Evolutionary conservation across 2,329 filamentous ascomycete genomes (phyloP), one percentile per base, ranked within the genome.

Genomic region (Exophiala sp.): DNA sequence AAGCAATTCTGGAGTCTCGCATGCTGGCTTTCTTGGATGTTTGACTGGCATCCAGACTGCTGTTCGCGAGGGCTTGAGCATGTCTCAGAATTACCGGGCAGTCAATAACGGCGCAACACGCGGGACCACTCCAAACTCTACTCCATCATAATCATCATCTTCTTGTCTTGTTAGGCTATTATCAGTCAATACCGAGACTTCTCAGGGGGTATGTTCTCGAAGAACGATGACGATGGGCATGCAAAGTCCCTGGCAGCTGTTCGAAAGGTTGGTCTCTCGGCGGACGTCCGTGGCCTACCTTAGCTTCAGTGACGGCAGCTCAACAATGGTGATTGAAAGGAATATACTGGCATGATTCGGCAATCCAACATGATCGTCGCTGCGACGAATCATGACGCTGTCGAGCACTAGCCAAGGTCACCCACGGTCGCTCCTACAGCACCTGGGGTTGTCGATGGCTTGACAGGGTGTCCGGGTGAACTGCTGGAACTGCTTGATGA

Each of bases 221-320:
- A 52, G 10, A 39, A 49, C 24, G 39, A 50, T 18, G 44, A 41
- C 27, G 22, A 42, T 2, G 23, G 29, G 13, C 39, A 53, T n/a
- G 40, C 54, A 16, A 52, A 46, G 27, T 45, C 50, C 9, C 53
- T 64, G 8, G 55, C 59, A 2, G 47, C 50, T 53, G 5, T 24
- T 48, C 2, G 52, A 48, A 21, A 51, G 44, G 6, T 61, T 70
- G 8, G 64, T 71, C 2, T 52, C 53, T 0, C 61, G 66, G 2
- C 68, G 65, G 1, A 75, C 74, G 0, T 75, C 79, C 13, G 76
- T 77, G 1, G 78, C 76, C 30, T 83, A 82, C 58, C 58, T 82
- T 1, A 74, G 75, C 23, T 72, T 82, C 54, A 75, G 76, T 55
- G 71, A 79, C 40, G 76, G 76, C 0, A 46, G 52, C 0, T 64